Conservation (phyloP, 2,329 filamentous ascomycete genomes). For the Chrysoporthe cubensis region DNA sequence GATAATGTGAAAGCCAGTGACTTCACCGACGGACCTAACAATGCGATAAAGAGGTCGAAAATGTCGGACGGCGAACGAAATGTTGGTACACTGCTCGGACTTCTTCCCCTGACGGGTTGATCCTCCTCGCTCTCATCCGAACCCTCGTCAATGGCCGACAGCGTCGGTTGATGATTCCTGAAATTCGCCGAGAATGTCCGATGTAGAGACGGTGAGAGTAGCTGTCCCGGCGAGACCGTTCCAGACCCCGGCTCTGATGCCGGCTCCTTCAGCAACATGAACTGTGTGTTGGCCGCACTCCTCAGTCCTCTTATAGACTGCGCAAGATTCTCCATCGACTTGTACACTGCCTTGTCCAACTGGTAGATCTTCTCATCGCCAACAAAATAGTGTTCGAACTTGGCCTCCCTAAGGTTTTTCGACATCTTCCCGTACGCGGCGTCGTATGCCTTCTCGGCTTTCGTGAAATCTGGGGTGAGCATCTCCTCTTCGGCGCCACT, state of each 20-base stretch:
- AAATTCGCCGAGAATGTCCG: constrained; percentile 38
- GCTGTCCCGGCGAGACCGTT: constrained; percentile 38
- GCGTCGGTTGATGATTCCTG: constrained; percentile 46
- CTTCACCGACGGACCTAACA: constrained; percentile 93
- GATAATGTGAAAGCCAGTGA: constrained; percentile 91
- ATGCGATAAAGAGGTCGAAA: constrained; percentile 85
- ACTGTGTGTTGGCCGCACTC: constrained; percentile 88
- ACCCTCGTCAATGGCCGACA: constrained; percentile 67
- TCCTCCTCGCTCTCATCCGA: constrained; percentile 61
- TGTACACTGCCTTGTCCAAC: constrained; percentile 78
- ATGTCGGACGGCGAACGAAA: constrained; percentile 76
- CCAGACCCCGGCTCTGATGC: constrained; percentile 38
- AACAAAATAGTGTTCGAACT: constrained; percentile 83
- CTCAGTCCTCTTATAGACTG: constrained; percentile 89
- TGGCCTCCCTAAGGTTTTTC: constrained; percentile 81
- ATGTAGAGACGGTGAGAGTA: constrained; percentile 37
- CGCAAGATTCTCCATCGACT: constrained; percentile 81
- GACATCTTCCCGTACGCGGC: constrained; percentile 71
- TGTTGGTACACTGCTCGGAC: constrained; percentile 36
- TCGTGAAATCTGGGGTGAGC: constrained; percentile 65
- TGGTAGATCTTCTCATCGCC: constrained; percentile 80
- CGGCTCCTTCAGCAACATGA: constrained; percentile 75
- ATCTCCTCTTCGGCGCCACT: constrained; percentile 82
- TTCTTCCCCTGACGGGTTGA: constrained; percentile 33
- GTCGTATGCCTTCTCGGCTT: constrained; percentile 66